A percentile compares a stretch with the other conserved stretches of the same genome.
Evolutionary conservation across 805 yeast genomes (phyloP).

Genomic region (Ogataea zsoltii): DNA sequence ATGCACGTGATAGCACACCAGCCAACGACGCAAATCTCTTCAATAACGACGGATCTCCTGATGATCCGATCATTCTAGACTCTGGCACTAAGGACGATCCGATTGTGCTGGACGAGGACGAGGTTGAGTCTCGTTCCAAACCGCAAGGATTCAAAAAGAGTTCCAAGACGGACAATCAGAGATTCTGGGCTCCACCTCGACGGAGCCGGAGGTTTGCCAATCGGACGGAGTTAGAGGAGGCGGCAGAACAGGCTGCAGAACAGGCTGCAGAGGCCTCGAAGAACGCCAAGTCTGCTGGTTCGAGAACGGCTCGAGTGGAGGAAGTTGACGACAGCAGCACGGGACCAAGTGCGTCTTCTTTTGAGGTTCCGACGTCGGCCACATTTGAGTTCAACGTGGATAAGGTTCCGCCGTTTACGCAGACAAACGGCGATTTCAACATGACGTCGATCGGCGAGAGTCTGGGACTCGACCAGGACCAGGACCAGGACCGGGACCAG

Average conservation of each 20-base stretch:
- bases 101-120: slow-evolving; percentile 26
- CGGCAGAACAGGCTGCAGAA: slow-evolving; percentile 1
- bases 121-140: neutral
- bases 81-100: slow-evolving; percentile 34
- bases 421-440: slow-evolving; percentile 32
- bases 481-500: slow-evolving; percentile 5
- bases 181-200: neutral
- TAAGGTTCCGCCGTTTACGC: slow-evolving; percentile 32
- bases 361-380: slow-evolving; percentile 1
- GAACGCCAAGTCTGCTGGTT: neutral
- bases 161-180: neutral
- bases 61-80: slow-evolving; percentile 30
- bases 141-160: no score
- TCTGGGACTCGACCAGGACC: slow-evolving; percentile 15
- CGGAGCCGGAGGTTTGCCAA: neutral
- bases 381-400: slow-evolving; percentile 14
- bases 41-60: slow-evolving; percentile 18
- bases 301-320: neutral
- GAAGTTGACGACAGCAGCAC: neutral
- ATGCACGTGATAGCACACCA: neutral
- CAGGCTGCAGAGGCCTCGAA: neutral
- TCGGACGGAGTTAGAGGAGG: slow-evolving; percentile 2
- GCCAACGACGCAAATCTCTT: neutral
- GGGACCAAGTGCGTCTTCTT: no score
- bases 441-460: slow-evolving; percentile 27